Base-by-base conservation (phyloP, 495 filamentous ascomycete species). In the Penicillium pancosmium region DNA sequence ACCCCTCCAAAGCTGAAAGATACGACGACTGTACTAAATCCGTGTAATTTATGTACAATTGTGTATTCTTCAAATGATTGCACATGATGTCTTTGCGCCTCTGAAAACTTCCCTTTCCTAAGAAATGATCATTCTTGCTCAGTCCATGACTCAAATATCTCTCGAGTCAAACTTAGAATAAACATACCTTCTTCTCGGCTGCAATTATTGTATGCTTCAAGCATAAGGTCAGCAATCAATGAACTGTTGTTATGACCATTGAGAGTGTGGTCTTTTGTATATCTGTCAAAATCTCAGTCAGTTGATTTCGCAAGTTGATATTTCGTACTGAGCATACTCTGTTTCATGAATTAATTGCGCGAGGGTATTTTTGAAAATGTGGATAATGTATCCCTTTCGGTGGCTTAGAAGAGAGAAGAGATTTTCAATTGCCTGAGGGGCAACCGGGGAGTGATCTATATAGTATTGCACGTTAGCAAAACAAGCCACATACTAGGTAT, bases 221-320 rank as follows among this genome's bases (percentile, higher is more conserved):
- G 58, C 68, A 73, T 73, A 21, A 67, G 44, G 1, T 38, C 52
- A 0, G 65, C 52, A 2, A 73, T 70, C 21, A 60, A 67, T 7
- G 70, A 68, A 23, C 65, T 68, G 52, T 19, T 3, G 52, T 19
- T 3, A 12, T 68, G 64, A 11, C 54, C 57, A 7, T 57, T 15
- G 5, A 62, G 41, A 13, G 62, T 56, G 48, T 70, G 62, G 10
- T 36, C 11, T 15, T 48, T 48, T 2, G 21, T 48, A 25, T 10
- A 8, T 13, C 44, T 48, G 41, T 25, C 19, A 12, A 25, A 1
- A 5, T 3, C 9, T 44, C 9, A 44, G 41, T 9, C 55, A 5
- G 62, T 54, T 23, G 25, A 35, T 21, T 64, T 70, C 9, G 5
- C 16, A 18, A 10, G 12, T 19, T 15, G 50, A 27, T 27, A 27